Percentiles rank a stretch among this genome's conserved stretches.
Evolutionary conservation across 202 grass and related monocot genomes (phyloP).

Genomic region (Miscanthus sacchariflorus): DNA sequence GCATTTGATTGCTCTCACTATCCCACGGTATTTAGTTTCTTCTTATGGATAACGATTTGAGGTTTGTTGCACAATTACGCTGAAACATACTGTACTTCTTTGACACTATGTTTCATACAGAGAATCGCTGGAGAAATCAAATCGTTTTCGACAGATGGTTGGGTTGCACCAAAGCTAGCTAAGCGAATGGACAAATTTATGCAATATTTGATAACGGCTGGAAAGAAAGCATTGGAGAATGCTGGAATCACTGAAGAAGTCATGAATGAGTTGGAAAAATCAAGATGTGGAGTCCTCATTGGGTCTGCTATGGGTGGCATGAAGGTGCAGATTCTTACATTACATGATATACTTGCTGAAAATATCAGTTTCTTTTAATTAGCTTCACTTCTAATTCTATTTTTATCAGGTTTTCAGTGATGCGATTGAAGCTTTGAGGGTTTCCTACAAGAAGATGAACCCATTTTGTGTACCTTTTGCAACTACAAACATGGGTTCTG

Average conservation of each 20-base stretch:
- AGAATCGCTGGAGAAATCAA: conserved; percentile 98
- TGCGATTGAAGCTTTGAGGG: conserved; percentile 92
- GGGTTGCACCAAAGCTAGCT: conserved; percentile 89
- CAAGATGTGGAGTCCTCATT: conserved; percentile 90
- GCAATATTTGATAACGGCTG: conserved; percentile 92
- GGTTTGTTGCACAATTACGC: conserved; percentile 29
- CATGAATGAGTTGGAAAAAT: conserved; percentile 86
- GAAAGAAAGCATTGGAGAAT: conserved; percentile 94
- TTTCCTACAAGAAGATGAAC: conserved; percentile 99
- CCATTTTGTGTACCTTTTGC: conserved; percentile 99
- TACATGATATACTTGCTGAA: conserved; percentile 22
- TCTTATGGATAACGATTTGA: conserved; percentile 10
- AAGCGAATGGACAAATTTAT: conserved; percentile 99
- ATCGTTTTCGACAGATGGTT: conserved; percentile 91
- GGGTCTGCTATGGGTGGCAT: conserved; percentile 99
- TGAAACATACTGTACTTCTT: conserved; percentile 24
- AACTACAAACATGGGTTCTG: conserved; percentile 99
- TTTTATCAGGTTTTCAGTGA: conserved; percentile 91
- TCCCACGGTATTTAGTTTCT: conserved; percentile 72
- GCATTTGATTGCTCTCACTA: conserved; percentile 93
- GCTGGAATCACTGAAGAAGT: conserved; percentile 88
- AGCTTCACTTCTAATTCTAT: conserved; percentile 37
- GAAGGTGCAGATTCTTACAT: conserved; percentile 59
- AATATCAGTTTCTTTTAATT: conserved; percentile 31
- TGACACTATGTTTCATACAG: conserved; percentile 54